phyloP scores from a whole-genome alignment of 352 stramenopile genomes.

The Phytopythium mirpurense region DNA sequence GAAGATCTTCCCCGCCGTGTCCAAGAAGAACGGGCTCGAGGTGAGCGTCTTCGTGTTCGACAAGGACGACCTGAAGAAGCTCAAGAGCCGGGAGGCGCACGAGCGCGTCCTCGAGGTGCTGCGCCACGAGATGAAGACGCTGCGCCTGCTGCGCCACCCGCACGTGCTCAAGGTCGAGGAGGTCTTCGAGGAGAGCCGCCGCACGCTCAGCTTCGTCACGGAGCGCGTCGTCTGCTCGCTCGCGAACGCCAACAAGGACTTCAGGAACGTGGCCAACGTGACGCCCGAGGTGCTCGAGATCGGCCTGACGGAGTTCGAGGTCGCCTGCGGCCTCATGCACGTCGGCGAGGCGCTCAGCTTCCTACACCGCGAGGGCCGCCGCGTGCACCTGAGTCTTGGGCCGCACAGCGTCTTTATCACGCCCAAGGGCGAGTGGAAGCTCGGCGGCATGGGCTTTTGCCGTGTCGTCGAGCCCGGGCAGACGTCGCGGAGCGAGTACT shows the following conservation, averaged over 20 bases:
- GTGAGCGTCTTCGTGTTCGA: slow-evolving; percentile 86
- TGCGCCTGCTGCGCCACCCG: slow-evolving; percentile 80
- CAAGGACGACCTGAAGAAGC: slow-evolving; percentile 78
- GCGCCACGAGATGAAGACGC: slow-evolving; percentile 85
- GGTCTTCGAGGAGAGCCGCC: slow-evolving; percentile 83
- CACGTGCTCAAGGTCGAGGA: slow-evolving; percentile 90
- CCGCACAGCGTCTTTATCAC: slow-evolving; percentile 90
- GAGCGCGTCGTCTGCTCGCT: slow-evolving; percentile 88
- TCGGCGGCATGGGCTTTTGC: slow-evolving; percentile 88
- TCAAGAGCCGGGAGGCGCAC: slow-evolving; percentile 83
- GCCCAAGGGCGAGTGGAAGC: slow-evolving; percentile 89
- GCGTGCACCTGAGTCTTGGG: slow-evolving; percentile 81
- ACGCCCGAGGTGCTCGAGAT: slow-evolving; percentile 86
- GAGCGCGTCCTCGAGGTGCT: slow-evolving; percentile 86
- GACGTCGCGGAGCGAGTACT: slow-evolving; percentile 83
- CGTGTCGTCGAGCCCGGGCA: slow-evolving; percentile 77
- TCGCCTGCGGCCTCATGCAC: slow-evolving; percentile 85
- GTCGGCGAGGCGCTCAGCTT: slow-evolving; percentile 89
- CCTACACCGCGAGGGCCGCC: slow-evolving; percentile 83
- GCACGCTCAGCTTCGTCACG: slow-evolving; percentile 87
- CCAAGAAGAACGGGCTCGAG: slow-evolving; percentile 72
- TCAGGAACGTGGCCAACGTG: slow-evolving; percentile 80
- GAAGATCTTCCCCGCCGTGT: slow-evolving; percentile 82
- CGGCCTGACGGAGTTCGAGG: slow-evolving; percentile 83
- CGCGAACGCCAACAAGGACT: slow-evolving; percentile 88